Base-by-base conservation (phyloP, 2,329 filamentous ascomycete genomes). In the Aspergillus aculeatus region DNA sequence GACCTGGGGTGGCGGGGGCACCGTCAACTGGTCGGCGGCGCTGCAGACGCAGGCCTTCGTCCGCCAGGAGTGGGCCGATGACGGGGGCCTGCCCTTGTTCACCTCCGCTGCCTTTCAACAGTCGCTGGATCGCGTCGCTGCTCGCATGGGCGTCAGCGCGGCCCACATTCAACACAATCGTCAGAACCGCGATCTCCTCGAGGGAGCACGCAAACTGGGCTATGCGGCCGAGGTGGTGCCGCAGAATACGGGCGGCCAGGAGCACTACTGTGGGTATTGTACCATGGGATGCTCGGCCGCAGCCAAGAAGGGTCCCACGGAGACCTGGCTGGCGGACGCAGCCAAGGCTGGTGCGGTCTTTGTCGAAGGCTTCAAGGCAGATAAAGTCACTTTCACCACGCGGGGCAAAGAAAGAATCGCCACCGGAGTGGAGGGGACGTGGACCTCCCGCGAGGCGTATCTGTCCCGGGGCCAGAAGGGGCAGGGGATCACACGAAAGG, bases 1-100 rank as follows among this genome's bases (percentile, higher is more conserved):
- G 57, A 85, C 85, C 32, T 96, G 89, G 86, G 93, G 93, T 29
- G 93, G 93, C 47, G 93, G 93, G 57, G 92, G 92, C 5, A 92
- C 91, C 0, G 77, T 96, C 67, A 97, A 97, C 75, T 97, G 92
- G 92, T 89, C 81, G 21, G 85, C 85, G 5, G 83, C 82, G 4
- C 71, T 88, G 16, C 84, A 88, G 65, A 89, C 91, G 0, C 91
- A 94, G 71, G 86, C 84, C 26, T 90, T 83, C 64, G 90, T 96
- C 1, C 85, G 92, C 4, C 81, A 86, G 65, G 91, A 96, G 75
- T 97, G 94, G 93, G 88, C 90, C 0, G 79, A 19, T 0, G 38
- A 84, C 21, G 53, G 77, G 14, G 87, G 87, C 0, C 78, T 97
- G 24, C 82, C 84, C 0, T 89, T 96, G 67, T 96, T 96, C 72